These are phyloP conservation scores for Trichocomaceae sp. DNA, from an alignment of 2,329 filamentous ascomycete species.

Conservation along the genomic window DNA sequence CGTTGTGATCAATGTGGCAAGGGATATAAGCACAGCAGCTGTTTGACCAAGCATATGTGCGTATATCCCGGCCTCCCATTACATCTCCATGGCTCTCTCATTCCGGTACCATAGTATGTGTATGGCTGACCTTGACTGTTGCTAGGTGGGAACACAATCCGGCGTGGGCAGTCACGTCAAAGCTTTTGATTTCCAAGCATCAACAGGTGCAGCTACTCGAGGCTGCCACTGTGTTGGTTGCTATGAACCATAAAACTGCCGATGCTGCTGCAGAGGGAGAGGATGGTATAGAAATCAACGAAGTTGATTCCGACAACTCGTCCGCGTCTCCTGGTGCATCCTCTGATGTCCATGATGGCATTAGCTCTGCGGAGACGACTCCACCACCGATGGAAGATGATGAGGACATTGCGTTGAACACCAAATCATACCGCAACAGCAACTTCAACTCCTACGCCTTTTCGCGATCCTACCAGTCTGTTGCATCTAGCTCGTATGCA, in stretches of 20 bases:
- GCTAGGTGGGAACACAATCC: conserved; percentile 98
- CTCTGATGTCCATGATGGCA: conserved; percentile 64
- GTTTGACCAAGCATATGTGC: conserved; percentile 99
- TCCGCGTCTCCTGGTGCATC: conserved; percentile 77
- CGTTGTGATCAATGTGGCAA: conserved; percentile 98
- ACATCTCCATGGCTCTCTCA: conserved; percentile 17
- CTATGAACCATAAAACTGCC: conserved; percentile 67
- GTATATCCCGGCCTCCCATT: conserved; percentile 47
- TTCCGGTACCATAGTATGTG: conserved; percentile 19
- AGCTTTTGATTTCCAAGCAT: conserved; percentile 97
- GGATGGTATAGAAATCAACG: conserved; percentile 51
- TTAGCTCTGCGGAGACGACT: conserved; percentile 86
- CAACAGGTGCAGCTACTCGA: conserved; percentile 97
- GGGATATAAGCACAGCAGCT: conserved; percentile 99
- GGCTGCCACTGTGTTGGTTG: conserved; percentile 89
- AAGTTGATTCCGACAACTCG: conserved; percentile 70
- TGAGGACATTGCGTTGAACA: conserved; percentile 45
- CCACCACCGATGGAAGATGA: conserved; percentile 75
- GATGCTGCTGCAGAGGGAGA: conserved; percentile 60
- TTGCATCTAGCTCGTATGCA: conserved; percentile 51
- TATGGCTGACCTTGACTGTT: conserved; percentile 22
- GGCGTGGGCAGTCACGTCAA: conserved; percentile 94
- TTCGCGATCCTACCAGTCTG: conserved; percentile 77
- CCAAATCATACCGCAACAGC: conserved; percentile 2
- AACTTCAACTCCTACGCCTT: conserved; percentile 53